A percentile compares a stretch with the other conserved stretches of the same genome.
phyloP scores from a whole-genome alignment of 2,329 filamentous ascomycete species.

The Penicillium sp. region DNA sequence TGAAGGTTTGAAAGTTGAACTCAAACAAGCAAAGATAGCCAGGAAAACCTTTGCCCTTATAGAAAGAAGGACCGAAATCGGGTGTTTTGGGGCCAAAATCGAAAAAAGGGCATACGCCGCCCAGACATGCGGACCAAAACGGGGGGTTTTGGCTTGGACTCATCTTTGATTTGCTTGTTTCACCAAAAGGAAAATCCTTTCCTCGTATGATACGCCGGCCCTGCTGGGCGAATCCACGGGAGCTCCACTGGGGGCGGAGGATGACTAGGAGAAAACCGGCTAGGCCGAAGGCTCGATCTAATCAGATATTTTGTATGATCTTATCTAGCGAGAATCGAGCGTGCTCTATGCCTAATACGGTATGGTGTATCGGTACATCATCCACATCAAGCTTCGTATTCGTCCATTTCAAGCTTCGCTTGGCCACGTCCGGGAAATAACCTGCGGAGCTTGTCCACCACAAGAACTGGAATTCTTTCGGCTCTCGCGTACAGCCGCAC shows the following conservation, averaged over 20 bases:
- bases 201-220: not conserved
- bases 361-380: not conserved
- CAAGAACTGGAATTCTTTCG: not conserved
- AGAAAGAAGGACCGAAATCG: not conserved
- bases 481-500: not conserved
- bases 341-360: not conserved
- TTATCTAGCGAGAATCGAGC: not conserved
- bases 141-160: not conserved
- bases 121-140: not conserved
- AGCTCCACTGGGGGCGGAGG: not conserved
- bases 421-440: conserved; percentile 1
- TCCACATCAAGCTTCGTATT: not conserved
- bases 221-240: not conserved
- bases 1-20: not conserved
- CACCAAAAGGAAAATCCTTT: not conserved
- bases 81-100: not conserved
- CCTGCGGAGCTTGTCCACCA: not conserved
- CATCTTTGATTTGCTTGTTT: not conserved
- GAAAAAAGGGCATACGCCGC: not conserved
- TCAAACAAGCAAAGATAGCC: not conserved
- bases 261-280: not conserved
- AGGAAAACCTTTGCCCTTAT: not conserved
- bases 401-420: conserved; percentile 1
- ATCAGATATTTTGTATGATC: conserved; percentile 4
- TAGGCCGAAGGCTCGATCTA: conserved; percentile 4